Conservation (phyloP, 2,329 filamentous ascomycete genomes). For the Davidsoniella australis region DNA sequence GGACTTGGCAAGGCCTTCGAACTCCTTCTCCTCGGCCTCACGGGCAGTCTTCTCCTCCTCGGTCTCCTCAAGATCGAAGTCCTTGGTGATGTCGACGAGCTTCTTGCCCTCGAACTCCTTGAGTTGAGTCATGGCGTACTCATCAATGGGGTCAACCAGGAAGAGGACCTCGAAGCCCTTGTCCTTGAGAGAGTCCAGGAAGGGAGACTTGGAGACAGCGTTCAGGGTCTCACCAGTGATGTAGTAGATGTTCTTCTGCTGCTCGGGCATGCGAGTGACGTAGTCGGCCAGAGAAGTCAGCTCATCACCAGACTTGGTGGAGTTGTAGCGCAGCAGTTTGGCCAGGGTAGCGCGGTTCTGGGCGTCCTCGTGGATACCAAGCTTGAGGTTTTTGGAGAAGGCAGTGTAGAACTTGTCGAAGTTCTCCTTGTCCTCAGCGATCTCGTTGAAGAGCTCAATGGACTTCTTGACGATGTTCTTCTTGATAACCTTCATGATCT, state of each 20-base stretch:
- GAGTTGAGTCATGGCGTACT: constrained; percentile 98
- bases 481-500: constrained; percentile 99
- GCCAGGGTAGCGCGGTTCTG: constrained; percentile 87
- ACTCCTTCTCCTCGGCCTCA: constrained; percentile 97
- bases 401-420: constrained; percentile 99
- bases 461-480: constrained; percentile 99
- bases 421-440: constrained; percentile 98
- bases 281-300: constrained; percentile 90
- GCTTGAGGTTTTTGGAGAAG: constrained; percentile 99
- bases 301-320: constrained; percentile 97
- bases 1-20: constrained; percentile 80
- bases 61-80: constrained; percentile 99
- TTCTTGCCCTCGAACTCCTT: constrained; percentile 99
- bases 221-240: constrained; percentile 99
- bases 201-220: constrained; percentile 93
- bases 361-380: constrained; percentile 98
- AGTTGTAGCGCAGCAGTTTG: constrained; percentile 98
- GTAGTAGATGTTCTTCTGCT: constrained; percentile 99
- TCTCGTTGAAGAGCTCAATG: constrained; percentile 97
- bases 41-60: constrained; percentile 97
- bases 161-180: constrained; percentile 99
- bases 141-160: constrained; percentile 97
- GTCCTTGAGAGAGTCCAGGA: constrained; percentile 95
- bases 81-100: constrained; percentile 99
- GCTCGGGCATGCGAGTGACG: constrained; percentile 96